Evolutionary conservation across 1,139 yeast species (phyloP).

Genomic region (Saccharomyces hybrid): DNA sequence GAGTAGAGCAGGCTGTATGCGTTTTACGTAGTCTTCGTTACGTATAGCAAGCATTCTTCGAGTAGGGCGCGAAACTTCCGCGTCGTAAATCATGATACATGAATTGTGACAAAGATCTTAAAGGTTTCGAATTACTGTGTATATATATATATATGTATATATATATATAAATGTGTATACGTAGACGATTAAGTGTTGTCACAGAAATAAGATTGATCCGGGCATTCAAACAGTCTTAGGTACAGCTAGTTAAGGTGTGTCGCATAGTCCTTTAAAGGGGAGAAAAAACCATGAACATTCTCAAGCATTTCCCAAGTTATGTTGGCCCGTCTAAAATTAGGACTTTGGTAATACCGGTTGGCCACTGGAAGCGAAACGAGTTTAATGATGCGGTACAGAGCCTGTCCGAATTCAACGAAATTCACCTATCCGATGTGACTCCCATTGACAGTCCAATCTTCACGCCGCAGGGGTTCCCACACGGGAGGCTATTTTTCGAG

Average conservation of each 20-base stretch:
- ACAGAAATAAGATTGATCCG: background rate
- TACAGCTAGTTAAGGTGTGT: background rate
- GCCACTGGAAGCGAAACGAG: slow-evolving; percentile 41
- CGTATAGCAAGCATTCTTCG: background rate
- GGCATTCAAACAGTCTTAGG: background rate
- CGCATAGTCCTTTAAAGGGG: background rate
- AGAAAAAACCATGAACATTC: slow-evolving; percentile 8
- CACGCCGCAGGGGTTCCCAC: slow-evolving; percentile 80
- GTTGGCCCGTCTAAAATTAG: slow-evolving; percentile 57
- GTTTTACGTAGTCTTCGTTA: background rate
- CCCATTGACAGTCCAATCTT: slow-evolving; percentile 56
- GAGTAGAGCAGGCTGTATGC: background rate
- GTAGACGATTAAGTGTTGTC: background rate
- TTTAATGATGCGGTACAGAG: slow-evolving; percentile 43
- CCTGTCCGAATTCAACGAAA: slow-evolving; percentile 50
- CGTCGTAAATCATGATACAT: background rate
- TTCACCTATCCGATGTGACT: slow-evolving; percentile 66
- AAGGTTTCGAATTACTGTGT: background rate
- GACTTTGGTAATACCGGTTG: slow-evolving; percentile 65
- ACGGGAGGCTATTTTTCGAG: slow-evolving; percentile 51
- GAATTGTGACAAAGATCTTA: background rate
- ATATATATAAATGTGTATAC: background rate
- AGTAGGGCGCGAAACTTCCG: background rate
- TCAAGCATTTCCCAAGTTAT: slow-evolving; percentile 15
- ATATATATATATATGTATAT: background rate